Evolutionary conservation across 805 yeast genomes (phyloP), one percentile per base, ranked within the genome.

Genomic region (Myxozyma kluyveri): DNA sequence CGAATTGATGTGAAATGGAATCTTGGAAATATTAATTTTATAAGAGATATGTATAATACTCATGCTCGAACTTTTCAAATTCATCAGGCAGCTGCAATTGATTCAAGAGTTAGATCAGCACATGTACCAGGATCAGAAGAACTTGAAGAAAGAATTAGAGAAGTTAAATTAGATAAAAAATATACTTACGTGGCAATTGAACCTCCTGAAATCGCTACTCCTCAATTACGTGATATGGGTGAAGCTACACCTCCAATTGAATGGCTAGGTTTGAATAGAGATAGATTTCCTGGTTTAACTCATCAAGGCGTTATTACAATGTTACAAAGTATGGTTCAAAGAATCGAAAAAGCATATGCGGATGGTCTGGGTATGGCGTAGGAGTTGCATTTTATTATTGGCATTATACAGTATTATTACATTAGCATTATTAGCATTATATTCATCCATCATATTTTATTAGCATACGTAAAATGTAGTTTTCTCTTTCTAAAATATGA

Each of bases 211-310:
- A 88, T 93, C 33, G 95, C 86, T 56, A 86, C 93, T 18, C 98
- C 98, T 1, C 91, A 84, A 60, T 73, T 93, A 63, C 82, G 82
- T 63, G 98, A 93, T 63, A 75, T 93, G 62, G 98, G 99, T 23
- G 90, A 85, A 69, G 98, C 97, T 1, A 93, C 99, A 0, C 99
- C 99, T 0, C 99, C 99, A 1, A 71, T 93, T 52, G 99, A 93
- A 66, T 93, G 99, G 99, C 86, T 93, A 72, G 99, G 99, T 1
- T 75, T 93, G 27, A 93, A 93, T 66, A 76, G 98, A 59, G 79
- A 84, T 62, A 80, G 83, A 59, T 82, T 93, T 60, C 99, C 99
- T 0, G 82, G 86, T 37, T 76, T 86, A 52, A 84, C 96, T 0
- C 97, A 93, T 65, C 91, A 88, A 66, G 72, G 80, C 55, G 81